Evolutionary conservation across 1,284 basidiomycete genomes (phyloP), one percentile per base, ranked within the genome.

Genomic region (Schizophyllum amplum): DNA sequence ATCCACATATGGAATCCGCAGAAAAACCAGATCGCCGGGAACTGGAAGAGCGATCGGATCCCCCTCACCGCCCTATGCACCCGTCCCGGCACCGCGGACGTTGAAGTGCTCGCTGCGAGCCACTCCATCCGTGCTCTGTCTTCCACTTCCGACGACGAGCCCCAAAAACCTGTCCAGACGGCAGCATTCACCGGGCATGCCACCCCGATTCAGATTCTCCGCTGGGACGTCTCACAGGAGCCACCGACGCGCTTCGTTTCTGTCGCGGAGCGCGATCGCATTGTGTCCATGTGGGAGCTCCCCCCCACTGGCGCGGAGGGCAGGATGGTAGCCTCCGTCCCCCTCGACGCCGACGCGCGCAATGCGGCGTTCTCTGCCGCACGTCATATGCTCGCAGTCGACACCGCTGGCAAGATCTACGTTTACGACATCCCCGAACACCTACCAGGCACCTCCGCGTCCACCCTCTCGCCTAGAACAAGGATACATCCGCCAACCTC

Each of bases 221-320:
- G 73, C 55, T 86, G 84, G 83, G 75, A 78, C 59, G 65, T 69
- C 20, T 72, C 74, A n/a, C 65, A 71, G 58, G 63, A 61, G 33
- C 66, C 70, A 57, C 59, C 72, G 9, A 72, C 69, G 24, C 76
- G 74, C 24, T 90, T 93, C 68, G 71, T 88, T 48, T 87, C 89
- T 4, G 78, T 81, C 21, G 89, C 90, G 4, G 83, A 89, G 64
- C 80, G 79, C 25, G 90, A 93, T 69, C 81, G 90, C 21, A 83
- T 87, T 50, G 73, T 91, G n/a, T 87, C 83, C 64, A 64, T 86
- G 52, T 84, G 87, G 89, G 71, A 81, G 65, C 62, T 80, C 59
- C 70, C 74, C 24, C 71, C 64, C 54, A 63, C 71, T 55, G 71
- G 73, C 57, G 60, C 69, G 51, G 73, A 82, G 68, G 81, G 82